Conservation (phyloP, 2,329 filamentous ascomycete species). For the Alternaria brassicicola region DNA sequence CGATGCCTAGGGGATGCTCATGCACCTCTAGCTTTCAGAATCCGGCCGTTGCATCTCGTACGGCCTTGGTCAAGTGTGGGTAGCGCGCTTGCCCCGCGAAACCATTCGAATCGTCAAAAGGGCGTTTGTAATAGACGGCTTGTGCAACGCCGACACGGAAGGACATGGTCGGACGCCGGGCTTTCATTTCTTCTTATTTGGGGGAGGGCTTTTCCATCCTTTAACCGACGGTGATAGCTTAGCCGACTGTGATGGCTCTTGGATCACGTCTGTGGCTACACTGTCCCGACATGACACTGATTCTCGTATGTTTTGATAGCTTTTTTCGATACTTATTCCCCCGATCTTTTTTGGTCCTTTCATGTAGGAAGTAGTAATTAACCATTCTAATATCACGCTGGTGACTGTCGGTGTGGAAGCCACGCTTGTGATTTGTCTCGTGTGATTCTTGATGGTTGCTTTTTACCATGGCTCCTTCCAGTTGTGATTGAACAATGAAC, state of each 20-base stretch:
- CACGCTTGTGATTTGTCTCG: not conserved
- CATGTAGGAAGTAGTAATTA: conserved; percentile 51
- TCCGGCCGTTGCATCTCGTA: conserved; percentile 13
- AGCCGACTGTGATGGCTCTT: conserved; percentile 31
- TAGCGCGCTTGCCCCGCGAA: conserved; percentile 38
- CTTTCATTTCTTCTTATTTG: conserved; percentile 39
- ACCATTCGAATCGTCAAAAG: conserved; percentile 26
- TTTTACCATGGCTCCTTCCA: too few relatives aligned
- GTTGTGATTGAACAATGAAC: too few relatives aligned
- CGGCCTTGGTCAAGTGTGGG: conserved; percentile 24
- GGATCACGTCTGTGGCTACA: conserved; percentile 27
- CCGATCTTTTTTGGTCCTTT: conserved; percentile 44
- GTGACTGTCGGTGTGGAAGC: conserved; percentile 19
- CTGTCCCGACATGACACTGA: conserved; percentile 44
- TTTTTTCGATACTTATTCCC: conserved; percentile 51
- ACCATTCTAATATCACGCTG: conserved; percentile 47
- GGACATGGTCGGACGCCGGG: conserved; percentile 30
- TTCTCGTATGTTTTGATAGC: conserved; percentile 51
- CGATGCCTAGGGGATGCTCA: conserved; percentile 32
- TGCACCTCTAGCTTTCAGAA: conserved; percentile 8
- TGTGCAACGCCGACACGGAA: conserved; percentile 35
- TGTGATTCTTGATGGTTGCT: too few relatives aligned
- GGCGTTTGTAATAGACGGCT: conserved; percentile 44
- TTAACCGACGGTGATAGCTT: conserved; percentile 17
- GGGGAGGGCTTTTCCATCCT: conserved; percentile 34